A percentile compares a stretch with the other conserved stretches of the same genome.
phyloP scores from a whole-genome alignment of 345 rosid genomes.

The Capsella bursapastoris region DNA sequence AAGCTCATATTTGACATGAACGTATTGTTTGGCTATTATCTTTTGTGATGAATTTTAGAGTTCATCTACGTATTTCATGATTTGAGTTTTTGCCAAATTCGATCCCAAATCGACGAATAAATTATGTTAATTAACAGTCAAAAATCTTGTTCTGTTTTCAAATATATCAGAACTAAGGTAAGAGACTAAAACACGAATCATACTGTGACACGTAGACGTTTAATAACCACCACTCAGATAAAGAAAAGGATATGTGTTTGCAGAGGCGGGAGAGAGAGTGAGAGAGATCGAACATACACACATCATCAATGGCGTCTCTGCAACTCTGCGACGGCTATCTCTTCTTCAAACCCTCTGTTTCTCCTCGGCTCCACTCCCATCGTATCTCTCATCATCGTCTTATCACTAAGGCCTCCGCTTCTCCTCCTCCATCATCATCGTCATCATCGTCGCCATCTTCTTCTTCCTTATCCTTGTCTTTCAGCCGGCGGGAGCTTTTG shows the following conservation, averaged over 20 bases:
- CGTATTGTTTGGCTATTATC: not conserved
- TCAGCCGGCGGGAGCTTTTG: slow-evolving; percentile 55
- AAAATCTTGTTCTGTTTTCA: not conserved
- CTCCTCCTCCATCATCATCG: slow-evolving; percentile 28
- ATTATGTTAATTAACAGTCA: not conserved
- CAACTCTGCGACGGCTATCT: slow-evolving; percentile 48
- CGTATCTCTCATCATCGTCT: slow-evolving; percentile 45
- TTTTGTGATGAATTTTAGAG: too few species aligned
- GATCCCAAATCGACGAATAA: not conserved
- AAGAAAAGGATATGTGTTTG: slow-evolving; percentile 30
- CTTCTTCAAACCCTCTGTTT: slow-evolving; percentile 45
- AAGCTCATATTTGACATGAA: not conserved
- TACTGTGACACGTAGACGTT: slow-evolving; percentile 23
- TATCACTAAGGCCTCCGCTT: slow-evolving; percentile 48
- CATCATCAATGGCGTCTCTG: slow-evolving; percentile 50
- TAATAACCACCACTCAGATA: slow-evolving; percentile 46
- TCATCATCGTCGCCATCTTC: slow-evolving; percentile 2
- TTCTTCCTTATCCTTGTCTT: slow-evolving; percentile 32
- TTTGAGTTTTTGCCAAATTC: too few species aligned
- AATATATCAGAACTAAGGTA: not conserved
- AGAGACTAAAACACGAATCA: not conserved
- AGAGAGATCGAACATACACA: not conserved
- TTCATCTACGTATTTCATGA: too few species aligned
- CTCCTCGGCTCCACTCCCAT: slow-evolving; percentile 42
- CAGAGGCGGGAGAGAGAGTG: slow-evolving; percentile 31